These are phyloP conservation scores for Vitis hybrid DNA, from an alignment of 177 flowering plant genomes.

Conservation along the genomic window DNA sequence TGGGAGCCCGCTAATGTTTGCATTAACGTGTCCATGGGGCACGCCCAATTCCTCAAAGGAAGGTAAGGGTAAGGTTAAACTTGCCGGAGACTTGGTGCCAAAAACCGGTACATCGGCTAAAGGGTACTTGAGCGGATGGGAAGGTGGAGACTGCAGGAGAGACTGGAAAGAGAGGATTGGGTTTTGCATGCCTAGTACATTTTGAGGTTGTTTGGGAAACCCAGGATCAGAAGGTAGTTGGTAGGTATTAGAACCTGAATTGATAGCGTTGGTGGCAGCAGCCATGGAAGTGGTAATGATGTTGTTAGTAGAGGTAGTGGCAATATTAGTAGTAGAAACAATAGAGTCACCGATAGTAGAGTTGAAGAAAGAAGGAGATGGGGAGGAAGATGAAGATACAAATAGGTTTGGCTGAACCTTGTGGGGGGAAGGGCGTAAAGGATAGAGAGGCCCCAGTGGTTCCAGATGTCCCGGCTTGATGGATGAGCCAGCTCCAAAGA, in stretches of 20 bases:
- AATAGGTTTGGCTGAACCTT: constrained; percentile 30
- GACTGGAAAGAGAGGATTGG: constrained; percentile 45
- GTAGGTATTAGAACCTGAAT: constrained; percentile 12
- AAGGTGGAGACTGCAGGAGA: constrained; percentile 10
- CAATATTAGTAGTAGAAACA: constrained; percentile 4
- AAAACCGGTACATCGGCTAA: neutral
- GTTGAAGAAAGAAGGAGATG: constrained; percentile 12
- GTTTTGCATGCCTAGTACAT: constrained; percentile 30
- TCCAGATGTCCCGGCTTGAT: constrained; percentile 25
- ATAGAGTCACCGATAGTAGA: constrained; percentile 12
- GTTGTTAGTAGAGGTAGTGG: neutral
- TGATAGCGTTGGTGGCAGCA: constrained; percentile 7
- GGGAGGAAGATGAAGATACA: constrained; percentile 17
- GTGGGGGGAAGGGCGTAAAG: constrained; percentile 56
- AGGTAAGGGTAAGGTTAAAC: neutral
- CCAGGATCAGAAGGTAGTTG: constrained; percentile 31
- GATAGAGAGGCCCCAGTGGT: constrained; percentile 30
- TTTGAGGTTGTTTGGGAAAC: constrained; percentile 17
- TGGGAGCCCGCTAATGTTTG: constrained; percentile 12
- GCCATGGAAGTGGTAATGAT: constrained; percentile 7
- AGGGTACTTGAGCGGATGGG: neutral
- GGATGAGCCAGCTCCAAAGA: constrained; percentile 39
- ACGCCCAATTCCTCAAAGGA: constrained; percentile 17
- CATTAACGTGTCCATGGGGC: constrained; percentile 15
- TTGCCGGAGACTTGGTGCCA: constrained; percentile 7